Base-by-base conservation (phyloP, 441 rosid genomes). In the Omphalea diandra region DNA sequence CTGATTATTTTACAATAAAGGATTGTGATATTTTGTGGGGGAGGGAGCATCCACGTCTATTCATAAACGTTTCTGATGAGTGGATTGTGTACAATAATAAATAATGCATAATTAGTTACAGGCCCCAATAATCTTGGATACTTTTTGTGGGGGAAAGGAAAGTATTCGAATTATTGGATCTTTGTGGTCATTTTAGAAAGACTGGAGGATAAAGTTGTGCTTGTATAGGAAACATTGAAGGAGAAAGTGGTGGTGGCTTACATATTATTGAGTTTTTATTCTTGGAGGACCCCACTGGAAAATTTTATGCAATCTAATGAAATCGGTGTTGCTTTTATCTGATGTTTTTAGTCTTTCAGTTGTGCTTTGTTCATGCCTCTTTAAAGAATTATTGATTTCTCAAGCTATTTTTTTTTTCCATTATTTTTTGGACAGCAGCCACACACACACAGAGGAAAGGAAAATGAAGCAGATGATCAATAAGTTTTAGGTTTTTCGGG, bases 31-130 rank as follows among this genome's bases (percentile, higher is more conserved):
- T 31, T 67, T 59, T 46, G 68, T 11, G 65, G 78, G 55, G 14
- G 63, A 53, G 59, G 52, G 63, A 53, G 29, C 20, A 9, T 49
- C 74, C 76, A 69, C 74, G 70, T 47, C 0, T 69, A 1, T 9
- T 32, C 29, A 4, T 36, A 29, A 66, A 27, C 71, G 69, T 43
- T 35, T 40, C 18, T 7, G 7, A 31, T 14, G 47, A 65, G 64
- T 55, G 49, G 65, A 46, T 35, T 31, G 47, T 49, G 1, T 29
- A 1, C n/a, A 29, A 52, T 6, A 50, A 54, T 14, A 49, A 17
- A 49, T 49, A 15, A 49, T 32, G 52, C 56, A 35, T 26, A 40
- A 27, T 70, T 58, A 75, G 68, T 43, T 60, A 43, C 15, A 15
- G 49, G 70, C 61, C 60, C 46, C 60, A 22, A 3, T 24, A 52